These are phyloP conservation scores for Plasmopara muralis DNA, from an alignment of 352 stramenopile genomes.

Conservation along the genomic window DNA sequence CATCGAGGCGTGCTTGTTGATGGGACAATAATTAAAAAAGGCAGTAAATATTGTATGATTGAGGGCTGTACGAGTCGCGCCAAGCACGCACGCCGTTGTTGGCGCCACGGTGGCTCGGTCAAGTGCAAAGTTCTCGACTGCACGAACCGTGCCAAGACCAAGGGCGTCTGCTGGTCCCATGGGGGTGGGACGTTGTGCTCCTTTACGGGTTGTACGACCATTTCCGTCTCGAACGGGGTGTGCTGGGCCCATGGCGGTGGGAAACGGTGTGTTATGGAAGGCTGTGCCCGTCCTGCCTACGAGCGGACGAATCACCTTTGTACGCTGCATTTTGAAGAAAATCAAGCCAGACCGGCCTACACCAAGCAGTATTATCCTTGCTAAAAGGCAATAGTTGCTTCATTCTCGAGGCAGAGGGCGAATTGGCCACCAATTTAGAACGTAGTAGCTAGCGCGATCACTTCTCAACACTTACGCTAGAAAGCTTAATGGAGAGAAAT, in stretches of 20 bases:
- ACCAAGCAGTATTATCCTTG: too few species aligned
- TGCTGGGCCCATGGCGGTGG: conserved; percentile 76
- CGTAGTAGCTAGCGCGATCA: neutral
- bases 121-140: conserved; percentile 53
- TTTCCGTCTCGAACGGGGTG: conserved; percentile 50
- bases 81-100: conserved; percentile 46
- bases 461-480: too few species aligned
- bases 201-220: conserved; percentile 34
- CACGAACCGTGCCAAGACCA: conserved; percentile 50
- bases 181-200: conserved; percentile 49
- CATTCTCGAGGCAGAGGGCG: conserved; percentile 16
- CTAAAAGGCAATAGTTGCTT: conserved; percentile 11
- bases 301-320: conserved; percentile 47
- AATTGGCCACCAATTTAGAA: conserved; percentile 21
- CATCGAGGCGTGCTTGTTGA: conserved; percentile 14
- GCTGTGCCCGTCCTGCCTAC: conserved; percentile 53
- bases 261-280: conserved; percentile 66
- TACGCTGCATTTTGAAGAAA: conserved; percentile 45
- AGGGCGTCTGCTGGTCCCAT: conserved; percentile 58
- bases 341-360: conserved; percentile 21
- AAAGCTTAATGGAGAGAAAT: too few species aligned
- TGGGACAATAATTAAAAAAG: conserved; percentile 33
- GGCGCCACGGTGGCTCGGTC: conserved; percentile 51
- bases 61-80: conserved; percentile 44
- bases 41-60: conserved; percentile 51